These are phyloP conservation scores for Deakozyma indianensis DNA, from an alignment of 805 yeast species.

Conservation along the genomic window DNA sequence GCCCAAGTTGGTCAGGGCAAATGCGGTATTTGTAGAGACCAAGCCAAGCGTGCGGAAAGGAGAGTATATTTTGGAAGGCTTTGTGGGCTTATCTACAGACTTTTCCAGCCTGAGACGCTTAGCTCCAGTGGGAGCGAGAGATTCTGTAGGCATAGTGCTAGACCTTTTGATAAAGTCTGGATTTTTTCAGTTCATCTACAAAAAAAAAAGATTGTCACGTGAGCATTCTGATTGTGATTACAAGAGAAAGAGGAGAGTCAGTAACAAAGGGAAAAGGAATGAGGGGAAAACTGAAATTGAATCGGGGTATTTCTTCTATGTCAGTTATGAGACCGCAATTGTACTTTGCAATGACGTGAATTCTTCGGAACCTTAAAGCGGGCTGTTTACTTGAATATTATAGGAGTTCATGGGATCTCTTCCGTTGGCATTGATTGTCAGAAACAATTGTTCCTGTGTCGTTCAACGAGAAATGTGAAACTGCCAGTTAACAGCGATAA, in stretches of 20 bases:
- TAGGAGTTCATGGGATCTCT: no score
- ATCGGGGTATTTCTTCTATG: no score
- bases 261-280: not conserved
- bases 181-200: not conserved
- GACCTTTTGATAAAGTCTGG: not conserved
- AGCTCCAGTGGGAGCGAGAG: not conserved
- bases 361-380: no score
- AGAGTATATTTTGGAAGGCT: not conserved
- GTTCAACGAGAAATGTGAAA: no score
- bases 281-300: no score
- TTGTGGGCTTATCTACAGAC: not conserved
- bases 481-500: no score
- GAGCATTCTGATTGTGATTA: not conserved
- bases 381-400: no score
- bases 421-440: no score
- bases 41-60: conserved; percentile 43
- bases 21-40: conserved; percentile 76
- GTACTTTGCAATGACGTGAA: no score
- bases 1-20: conserved; percentile 81
- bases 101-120: not conserved
- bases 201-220: not conserved
- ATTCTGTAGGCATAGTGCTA: not conserved
- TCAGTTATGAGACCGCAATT: no score
- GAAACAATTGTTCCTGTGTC: no score
- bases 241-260: not conserved